phyloP scores from a whole-genome alignment of 768 basidiomycete species.

The Collybia sp. region DNA sequence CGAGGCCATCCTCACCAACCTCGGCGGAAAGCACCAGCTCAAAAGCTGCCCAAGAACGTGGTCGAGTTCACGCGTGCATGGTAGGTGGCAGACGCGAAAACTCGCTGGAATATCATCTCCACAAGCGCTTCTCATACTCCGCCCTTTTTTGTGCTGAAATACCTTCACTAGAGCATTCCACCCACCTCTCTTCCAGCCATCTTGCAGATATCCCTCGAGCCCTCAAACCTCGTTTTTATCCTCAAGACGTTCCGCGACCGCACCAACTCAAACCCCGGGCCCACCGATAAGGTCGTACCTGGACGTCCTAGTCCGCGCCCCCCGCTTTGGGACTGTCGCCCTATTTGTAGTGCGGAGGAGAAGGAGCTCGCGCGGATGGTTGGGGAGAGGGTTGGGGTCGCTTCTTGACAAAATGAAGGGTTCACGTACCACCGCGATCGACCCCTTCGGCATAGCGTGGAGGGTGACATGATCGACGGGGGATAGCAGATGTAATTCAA shows the following conservation, averaged over 20 bases:
- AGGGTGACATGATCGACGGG: too few species aligned
- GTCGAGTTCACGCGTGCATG: conserved; percentile 64
- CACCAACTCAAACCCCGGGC: conserved; percentile 8
- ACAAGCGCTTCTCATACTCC: conserved; percentile 32
- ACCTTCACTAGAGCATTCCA: conserved; percentile 40
- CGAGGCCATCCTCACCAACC: conserved; percentile 1
- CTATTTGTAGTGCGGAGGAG: conserved; percentile 60
- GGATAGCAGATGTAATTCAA: too few species aligned
- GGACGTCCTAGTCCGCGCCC: conserved; percentile 45
- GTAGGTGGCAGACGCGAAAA: conserved; percentile 36
- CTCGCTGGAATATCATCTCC: conserved; percentile 54
- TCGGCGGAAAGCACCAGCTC: neutral
- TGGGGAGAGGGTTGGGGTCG: conserved; percentile 34
- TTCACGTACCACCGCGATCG: too few species aligned
- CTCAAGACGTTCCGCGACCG: conserved; percentile 41
- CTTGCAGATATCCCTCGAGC: conserved; percentile 69
- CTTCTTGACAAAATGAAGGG: too few species aligned
- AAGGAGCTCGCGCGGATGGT: conserved; percentile 41
- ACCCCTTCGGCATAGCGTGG: too few species aligned
- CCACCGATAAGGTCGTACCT: conserved; percentile 40
- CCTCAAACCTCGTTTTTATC: conserved; percentile 53
- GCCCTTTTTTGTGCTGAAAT: neutral
- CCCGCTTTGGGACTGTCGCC: conserved; percentile 59
- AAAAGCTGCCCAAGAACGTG: conserved; percentile 37
- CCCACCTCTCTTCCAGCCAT: conserved; percentile 53